Conservation (phyloP, 2,329 filamentous ascomycete species). For the Colletotrichum plurivorum region DNA sequence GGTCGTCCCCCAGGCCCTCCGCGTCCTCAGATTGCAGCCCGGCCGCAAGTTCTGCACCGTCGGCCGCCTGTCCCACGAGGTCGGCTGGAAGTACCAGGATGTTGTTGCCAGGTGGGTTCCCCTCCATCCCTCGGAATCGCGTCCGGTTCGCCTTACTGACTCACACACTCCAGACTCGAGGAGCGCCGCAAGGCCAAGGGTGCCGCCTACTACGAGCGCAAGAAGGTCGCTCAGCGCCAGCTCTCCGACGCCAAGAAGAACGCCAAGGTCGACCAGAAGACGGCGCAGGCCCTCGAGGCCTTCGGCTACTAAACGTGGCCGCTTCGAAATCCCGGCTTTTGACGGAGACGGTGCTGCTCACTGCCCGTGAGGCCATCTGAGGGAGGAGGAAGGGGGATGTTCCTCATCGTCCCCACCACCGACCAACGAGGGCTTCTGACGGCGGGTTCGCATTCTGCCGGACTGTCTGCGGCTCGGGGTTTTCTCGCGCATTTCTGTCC, state of each 20-base stretch:
- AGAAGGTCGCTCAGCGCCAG: constrained; percentile 95
- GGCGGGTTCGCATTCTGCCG: constrained; percentile 15
- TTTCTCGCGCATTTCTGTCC: constrained; percentile 50
- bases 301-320: constrained; percentile 83
- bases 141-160: not conserved
- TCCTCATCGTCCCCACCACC: constrained; percentile 29
- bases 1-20: constrained; percentile 97
- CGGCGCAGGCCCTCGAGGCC: constrained; percentile 87
- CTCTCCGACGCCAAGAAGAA: constrained; percentile 93
- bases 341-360: not conserved
- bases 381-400: constrained; percentile 31
- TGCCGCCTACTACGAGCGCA: constrained; percentile 99
- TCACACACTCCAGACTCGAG: constrained; percentile 79
- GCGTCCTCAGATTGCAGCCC: constrained; percentile 96
- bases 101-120: constrained; percentile 92
- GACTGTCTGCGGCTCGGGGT: constrained; percentile 14
- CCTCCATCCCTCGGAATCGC: not conserved
- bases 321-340: constrained; percentile 33
- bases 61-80: constrained; percentile 97
- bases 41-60: constrained; percentile 99
- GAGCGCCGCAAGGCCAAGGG: constrained; percentile 99
- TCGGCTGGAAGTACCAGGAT: constrained; percentile 99
- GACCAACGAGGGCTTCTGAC: constrained; percentile 29
- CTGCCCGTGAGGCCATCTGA: not conserved
- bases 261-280: constrained; percentile 88